A percentile compares a stretch with the other conserved stretches of the same genome.
These are phyloP conservation scores for Thermomucor indicae-seudaticae DNA, from an alignment of 371 early-diverging fungal species.

Conservation along the genomic window DNA sequence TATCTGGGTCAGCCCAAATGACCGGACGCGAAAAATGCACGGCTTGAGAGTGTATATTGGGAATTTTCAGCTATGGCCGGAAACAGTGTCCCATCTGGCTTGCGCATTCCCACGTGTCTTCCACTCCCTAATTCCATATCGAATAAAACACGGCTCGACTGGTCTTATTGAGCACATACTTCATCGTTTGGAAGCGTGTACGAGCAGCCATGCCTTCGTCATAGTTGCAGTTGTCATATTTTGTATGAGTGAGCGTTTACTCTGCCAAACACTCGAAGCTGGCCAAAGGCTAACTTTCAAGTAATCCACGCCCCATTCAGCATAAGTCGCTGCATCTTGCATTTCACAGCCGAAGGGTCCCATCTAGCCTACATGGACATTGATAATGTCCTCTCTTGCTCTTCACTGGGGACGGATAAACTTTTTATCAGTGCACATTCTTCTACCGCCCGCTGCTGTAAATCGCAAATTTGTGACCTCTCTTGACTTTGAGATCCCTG, in stretches of 20 bases:
- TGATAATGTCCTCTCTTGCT: too few species aligned
- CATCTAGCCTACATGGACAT: conserved; percentile 16
- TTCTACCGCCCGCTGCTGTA: conserved; percentile 21
- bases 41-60: conserved; percentile 9
- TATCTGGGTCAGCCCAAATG: conserved; percentile 21
- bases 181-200: conserved; percentile 14
- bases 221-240: conserved; percentile 21
- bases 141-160: conserved; percentile 39
- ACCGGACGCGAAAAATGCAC: conserved; percentile 10
- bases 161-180: conserved; percentile 38
- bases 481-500: too few species aligned
- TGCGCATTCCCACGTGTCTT: conserved; percentile 40
- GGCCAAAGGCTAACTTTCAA: conserved; percentile 7
- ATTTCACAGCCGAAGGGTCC: conserved; percentile 13
- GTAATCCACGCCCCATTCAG: conserved; percentile 18
- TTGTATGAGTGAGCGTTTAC: not conserved
- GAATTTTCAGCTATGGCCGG: conserved; percentile 16
- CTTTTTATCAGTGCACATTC: conserved; percentile 15
- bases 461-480: conserved; percentile 26
- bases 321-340: conserved; percentile 16
- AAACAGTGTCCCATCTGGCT: conserved; percentile 27
- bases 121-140: conserved; percentile 41
- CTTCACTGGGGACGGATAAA: too few species aligned
- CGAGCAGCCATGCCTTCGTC: conserved; percentile 9
- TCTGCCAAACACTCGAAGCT: not conserved